These are phyloP conservation scores for Chaetothyriales sp. DNA, from an alignment of 2,329 filamentous ascomycete species.

Conservation along the genomic window DNA sequence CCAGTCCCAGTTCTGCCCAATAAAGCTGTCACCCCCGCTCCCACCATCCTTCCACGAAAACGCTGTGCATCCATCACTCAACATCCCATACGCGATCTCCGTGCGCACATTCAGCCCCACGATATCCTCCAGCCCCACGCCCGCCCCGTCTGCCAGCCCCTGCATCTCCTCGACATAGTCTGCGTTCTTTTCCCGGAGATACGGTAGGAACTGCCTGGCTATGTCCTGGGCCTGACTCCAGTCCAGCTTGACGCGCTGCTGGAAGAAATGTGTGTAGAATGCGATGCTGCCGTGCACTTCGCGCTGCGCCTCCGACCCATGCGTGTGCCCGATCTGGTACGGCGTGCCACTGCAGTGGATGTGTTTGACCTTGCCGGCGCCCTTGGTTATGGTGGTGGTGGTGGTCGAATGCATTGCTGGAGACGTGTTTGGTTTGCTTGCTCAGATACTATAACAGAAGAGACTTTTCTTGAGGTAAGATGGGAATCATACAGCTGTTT, in stretches of 20 bases:
- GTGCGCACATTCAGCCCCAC: constrained; percentile 47
- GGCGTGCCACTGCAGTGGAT: constrained; percentile 2
- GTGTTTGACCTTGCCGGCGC: constrained; percentile 3
- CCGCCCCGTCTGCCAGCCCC: constrained; percentile 40
- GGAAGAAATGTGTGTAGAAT: constrained; percentile 20
- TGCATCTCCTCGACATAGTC: constrained; percentile 24
- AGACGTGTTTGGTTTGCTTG: too few species aligned
- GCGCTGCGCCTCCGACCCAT: constrained; percentile 18
- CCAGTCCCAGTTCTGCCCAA: constrained; percentile 49
- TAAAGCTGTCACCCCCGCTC: constrained; percentile 20
- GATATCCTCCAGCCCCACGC: constrained; percentile 36
- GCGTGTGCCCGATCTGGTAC: constrained; percentile 21
- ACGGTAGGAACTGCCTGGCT: constrained; percentile 31
- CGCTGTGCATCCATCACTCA: constrained; percentile 45
- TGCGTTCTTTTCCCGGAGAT: constrained; percentile 24
- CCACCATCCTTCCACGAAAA: constrained; percentile 36
- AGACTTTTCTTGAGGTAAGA: too few species aligned
- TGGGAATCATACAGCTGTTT: too few species aligned
- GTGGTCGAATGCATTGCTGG: not conserved
- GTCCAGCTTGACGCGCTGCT: constrained; percentile 23
- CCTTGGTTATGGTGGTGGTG: not conserved
- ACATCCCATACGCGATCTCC: constrained; percentile 45
- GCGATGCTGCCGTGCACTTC: constrained; percentile 20
- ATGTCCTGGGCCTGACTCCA: constrained; percentile 36
- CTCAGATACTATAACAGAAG: too few species aligned